phyloP scores from a whole-genome alignment of 345 rosid genomes.

The Ceriops decandra region DNA sequence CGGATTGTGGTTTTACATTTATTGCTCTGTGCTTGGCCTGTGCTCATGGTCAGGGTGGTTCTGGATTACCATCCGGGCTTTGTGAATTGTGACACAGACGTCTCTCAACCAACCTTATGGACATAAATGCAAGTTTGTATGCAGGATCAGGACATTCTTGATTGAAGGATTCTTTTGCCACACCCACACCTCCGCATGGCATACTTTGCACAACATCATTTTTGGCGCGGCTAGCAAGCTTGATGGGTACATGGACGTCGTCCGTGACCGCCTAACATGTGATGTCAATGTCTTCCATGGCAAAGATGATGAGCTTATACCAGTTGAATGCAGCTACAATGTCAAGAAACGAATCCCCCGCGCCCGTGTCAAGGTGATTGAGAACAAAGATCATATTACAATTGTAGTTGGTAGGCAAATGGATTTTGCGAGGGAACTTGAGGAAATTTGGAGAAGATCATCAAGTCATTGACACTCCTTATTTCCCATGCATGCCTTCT shows the following conservation, averaged over 20 bases:
- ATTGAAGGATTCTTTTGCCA: slow-evolving; percentile 93
- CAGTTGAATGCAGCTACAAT: slow-evolving; percentile 78
- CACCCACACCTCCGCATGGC: slow-evolving; percentile 94
- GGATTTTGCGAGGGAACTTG: slow-evolving; percentile 55
- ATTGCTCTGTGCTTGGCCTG: no score
- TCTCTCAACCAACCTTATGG: no score
- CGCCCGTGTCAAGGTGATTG: slow-evolving; percentile 63
- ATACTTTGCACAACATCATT: slow-evolving; percentile 91
- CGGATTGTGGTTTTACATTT: no score
- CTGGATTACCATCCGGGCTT: no score
- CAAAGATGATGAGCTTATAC: slow-evolving; percentile 72
- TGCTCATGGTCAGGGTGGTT: no score
- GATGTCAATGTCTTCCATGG: slow-evolving; percentile 77
- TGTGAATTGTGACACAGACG: no score
- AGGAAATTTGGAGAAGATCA: slow-evolving; percentile 22
- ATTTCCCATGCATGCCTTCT: no score
- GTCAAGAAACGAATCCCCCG: slow-evolving; percentile 63
- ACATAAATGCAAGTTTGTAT: no score
- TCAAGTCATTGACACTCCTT: no score
- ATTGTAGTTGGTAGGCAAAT: slow-evolving; percentile 87
- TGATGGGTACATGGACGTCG: slow-evolving; percentile 64
- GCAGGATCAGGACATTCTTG: slow-evolving; percentile 77
- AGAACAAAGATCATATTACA: slow-evolving; percentile 83
- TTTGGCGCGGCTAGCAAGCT: slow-evolving; percentile 81
- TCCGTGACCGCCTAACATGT: slow-evolving; percentile 58